Evolutionary conservation across 495 filamentous ascomycete species (phyloP).

Genomic region (Neurospora intermedia): DNA sequence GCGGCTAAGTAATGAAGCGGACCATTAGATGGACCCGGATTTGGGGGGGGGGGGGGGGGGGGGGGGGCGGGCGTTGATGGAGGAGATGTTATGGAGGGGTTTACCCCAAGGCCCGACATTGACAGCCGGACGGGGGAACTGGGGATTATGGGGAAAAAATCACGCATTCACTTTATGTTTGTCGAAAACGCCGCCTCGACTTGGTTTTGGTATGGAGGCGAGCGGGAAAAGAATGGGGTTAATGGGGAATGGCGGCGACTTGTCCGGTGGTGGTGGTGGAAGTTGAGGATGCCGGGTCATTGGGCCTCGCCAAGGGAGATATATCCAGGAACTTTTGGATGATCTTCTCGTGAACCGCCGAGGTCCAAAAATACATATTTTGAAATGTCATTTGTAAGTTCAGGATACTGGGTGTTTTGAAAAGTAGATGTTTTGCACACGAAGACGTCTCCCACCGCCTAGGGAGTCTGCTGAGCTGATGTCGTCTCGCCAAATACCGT

Average conservation of each 20-base stretch:
- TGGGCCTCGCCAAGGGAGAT: background rate
- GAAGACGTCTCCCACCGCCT: background rate
- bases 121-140: slow-evolving; percentile 1
- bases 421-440: background rate
- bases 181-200: background rate
- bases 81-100: background rate
- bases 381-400: background rate
- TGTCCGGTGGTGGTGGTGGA: background rate
- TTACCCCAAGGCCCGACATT: slow-evolving; percentile 4
- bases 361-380: background rate
- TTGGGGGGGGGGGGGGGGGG: background rate
- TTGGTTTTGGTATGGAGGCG: slow-evolving; percentile 2
- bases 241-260: background rate
- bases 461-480: background rate
- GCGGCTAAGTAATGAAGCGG: background rate
- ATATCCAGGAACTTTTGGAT: background rate
- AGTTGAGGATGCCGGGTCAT: background rate
- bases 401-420: background rate
- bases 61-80: too few relatives aligned
- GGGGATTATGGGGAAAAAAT: slow-evolving; percentile 23
- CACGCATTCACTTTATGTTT: slow-evolving; percentile 19
- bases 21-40: background rate
- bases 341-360: background rate
- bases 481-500: background rate
- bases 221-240: slow-evolving; percentile 4